Evolutionary conservation across 441 rosid species (phyloP).

Genomic region (Sinapis alba): DNA sequence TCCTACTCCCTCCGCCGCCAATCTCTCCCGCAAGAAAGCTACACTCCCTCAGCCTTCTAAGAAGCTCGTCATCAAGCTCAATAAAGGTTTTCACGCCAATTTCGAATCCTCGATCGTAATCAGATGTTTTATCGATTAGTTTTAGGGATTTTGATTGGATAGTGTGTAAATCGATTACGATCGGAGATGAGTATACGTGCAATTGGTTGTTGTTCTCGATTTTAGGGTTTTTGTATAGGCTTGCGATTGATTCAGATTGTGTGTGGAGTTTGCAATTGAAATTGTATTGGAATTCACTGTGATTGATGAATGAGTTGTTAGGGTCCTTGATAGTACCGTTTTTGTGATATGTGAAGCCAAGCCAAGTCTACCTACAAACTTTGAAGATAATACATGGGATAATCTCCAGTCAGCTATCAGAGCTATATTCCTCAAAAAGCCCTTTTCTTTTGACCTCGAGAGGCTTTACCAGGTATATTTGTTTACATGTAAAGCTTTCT

Average conservation of each 20-base stretch:
- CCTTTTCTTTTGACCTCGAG: constrained; percentile 75
- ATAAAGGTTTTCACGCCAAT: constrained; percentile 56
- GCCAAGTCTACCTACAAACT: constrained; percentile 80
- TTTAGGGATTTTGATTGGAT: background rate
- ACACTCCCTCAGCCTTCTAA: constrained; percentile 91
- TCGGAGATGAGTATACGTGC: constrained; percentile 5
- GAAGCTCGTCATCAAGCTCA: constrained; percentile 87
- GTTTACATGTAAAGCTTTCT: too few relatives aligned
- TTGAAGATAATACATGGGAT: constrained; percentile 95
- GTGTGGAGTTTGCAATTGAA: too few relatives aligned
- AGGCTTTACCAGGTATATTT: constrained; percentile 74
- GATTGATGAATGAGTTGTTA: too few relatives aligned
- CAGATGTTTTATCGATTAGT: background rate
- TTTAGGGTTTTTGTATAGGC: constrained; percentile 34
- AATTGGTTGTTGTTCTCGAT: constrained; percentile 3
- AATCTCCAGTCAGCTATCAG: constrained; percentile 85
- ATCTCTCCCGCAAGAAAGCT: constrained; percentile 93
- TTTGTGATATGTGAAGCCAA: constrained; percentile 57
- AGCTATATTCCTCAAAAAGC: constrained; percentile 89
- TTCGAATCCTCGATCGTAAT: background rate
- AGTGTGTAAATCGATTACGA: constrained; percentile 3
- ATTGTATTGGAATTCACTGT: too few relatives aligned
- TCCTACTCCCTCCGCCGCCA: constrained; percentile 59
- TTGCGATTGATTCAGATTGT: too few relatives aligned
- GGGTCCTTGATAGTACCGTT: background rate